Evolutionary conservation across 2,329 filamentous ascomycete genomes (phyloP), one percentile per base, ranked within the genome.

Genomic region (Alternaria hordeiaustralica): DNA sequence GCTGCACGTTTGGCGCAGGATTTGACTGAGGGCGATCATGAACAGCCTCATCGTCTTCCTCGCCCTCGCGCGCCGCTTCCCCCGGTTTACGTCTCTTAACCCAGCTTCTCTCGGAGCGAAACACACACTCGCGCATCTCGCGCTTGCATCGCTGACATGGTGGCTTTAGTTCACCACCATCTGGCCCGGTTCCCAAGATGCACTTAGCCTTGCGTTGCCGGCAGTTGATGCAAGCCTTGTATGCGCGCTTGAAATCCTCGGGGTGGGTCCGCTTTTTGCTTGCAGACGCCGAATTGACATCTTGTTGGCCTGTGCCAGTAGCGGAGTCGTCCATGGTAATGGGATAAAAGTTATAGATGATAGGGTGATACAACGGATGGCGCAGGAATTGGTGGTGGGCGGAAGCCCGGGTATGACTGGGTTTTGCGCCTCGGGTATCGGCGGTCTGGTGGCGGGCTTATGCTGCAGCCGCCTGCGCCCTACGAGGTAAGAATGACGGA

Each of bases 201-300:
- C 84, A 86, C 74, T 84, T 85, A 55, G 84, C 83, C 75, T 86
- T 86, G 56, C 84, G 80, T 68, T 84, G 82, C 55, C 84, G 83
- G 69, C 84, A 86, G 61, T 84, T 82, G 61, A 85, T 82, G 72
- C 84, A 86, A 21, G 84, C 84, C 74, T 86, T 86, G 81, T 86
- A 86, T 41, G 84, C 84, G 64, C 84, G 84, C 74, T 86, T 83
- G 71, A 84, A 85, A 55, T 83, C 77, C n/a, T 79, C 77, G 20
- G 77, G 75, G 68, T 78, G 74, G 63, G 76, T 75, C 67, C 77
- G 71, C 70, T 79, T 79, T 57, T 73, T 74, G 67, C 62, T 70
- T 11, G 68, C 49, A 5, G 49, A 56, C 58, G 65, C 63, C 55
- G 68, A 65, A 12, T 60, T 59, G n/a, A 65, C 51, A 58, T 72